A percentile compares a stretch with the other conserved stretches of the same genome.
Evolutionary conservation across 1,284 basidiomycete species (phyloP).

Genomic region (Schizophyllum commune): DNA sequence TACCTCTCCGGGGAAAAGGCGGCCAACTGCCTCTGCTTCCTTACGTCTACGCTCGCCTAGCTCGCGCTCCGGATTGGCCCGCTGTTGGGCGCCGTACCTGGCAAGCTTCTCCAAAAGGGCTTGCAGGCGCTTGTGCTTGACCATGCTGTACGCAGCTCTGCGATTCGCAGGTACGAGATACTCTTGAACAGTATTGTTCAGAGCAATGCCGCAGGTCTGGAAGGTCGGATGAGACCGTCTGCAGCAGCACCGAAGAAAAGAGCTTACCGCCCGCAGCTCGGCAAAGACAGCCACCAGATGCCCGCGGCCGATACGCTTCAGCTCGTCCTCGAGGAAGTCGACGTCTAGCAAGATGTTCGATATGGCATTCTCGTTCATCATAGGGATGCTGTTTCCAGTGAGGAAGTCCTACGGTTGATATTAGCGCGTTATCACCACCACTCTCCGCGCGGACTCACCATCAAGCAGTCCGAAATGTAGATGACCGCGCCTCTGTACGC

Average conservation of each 20-base stretch:
- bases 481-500: constrained; percentile 81
- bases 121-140: constrained; percentile 72
- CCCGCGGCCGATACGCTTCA: constrained; percentile 63
- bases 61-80: constrained; percentile 51
- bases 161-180: constrained; percentile 74
- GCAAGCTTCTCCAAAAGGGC: constrained; percentile 76
- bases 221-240: constrained; percentile 3
- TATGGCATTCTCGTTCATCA: constrained; percentile 85
- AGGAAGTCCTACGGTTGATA: constrained; percentile 57
- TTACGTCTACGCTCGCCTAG: constrained; percentile 63
- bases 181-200: constrained; percentile 69
- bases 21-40: constrained; percentile 73
- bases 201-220: constrained; percentile 73
- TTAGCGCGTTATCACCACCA: neutral
- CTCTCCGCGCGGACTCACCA: constrained; percentile 53
- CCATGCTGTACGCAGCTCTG: constrained; percentile 61
- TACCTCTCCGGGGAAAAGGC: constrained; percentile 59
- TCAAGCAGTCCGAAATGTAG: constrained; percentile 82
- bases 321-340: constrained; percentile 78
- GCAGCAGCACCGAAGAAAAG: neutral
- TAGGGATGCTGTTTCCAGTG: constrained; percentile 66
- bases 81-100: constrained; percentile 54
- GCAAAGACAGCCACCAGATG: constrained; percentile 71
- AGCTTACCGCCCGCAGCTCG: constrained; percentile 73
- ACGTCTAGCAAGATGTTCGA: constrained; percentile 79